Conservation (phyloP, 2,329 filamentous ascomycete genomes). For the Fusarium sp. region DNA sequence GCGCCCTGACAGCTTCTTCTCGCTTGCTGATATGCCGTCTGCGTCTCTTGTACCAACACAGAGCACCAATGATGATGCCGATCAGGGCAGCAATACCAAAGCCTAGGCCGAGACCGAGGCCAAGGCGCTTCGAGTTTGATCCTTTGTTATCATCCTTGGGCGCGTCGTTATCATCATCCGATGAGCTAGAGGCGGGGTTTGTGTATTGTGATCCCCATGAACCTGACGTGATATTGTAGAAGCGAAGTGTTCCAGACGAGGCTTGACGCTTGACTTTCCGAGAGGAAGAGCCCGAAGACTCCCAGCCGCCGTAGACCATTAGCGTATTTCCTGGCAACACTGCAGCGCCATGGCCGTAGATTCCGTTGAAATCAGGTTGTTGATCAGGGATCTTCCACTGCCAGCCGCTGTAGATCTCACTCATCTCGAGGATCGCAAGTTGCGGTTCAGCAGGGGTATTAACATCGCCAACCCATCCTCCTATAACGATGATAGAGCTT, state of each 20-base stretch:
- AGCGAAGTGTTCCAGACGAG: slow-evolving; percentile 49
- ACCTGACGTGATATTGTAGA: slow-evolving; percentile 68
- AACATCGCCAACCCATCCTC: slow-evolving; percentile 91
- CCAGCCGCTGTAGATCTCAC: slow-evolving; percentile 80
- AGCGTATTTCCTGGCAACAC: slow-evolving; percentile 74
- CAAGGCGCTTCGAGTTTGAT: slow-evolving; percentile 39
- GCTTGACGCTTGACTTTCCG: slow-evolving; percentile 50
- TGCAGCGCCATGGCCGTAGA: slow-evolving; percentile 72
- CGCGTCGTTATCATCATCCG: slow-evolving; percentile 27
- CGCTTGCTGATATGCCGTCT: slow-evolving; percentile 50
- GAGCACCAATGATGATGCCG: slow-evolving; percentile 58
- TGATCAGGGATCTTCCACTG: slow-evolving; percentile 71
- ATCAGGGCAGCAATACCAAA: slow-evolving; percentile 68
- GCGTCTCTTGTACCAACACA: slow-evolving; percentile 61
- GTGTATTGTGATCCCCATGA: slow-evolving; percentile 63
- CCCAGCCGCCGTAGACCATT: slow-evolving; percentile 73
- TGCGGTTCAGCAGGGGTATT: slow-evolving; percentile 82
- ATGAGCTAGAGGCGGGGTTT: slow-evolving; percentile 51
- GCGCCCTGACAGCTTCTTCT: slow-evolving; percentile 59
- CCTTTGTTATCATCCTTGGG: slow-evolving; percentile 37
- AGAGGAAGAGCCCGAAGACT: slow-evolving; percentile 57
- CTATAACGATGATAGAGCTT: slow-evolving; percentile 78
- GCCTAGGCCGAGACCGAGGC: slow-evolving; percentile 60
- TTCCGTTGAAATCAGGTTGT: slow-evolving; percentile 57
- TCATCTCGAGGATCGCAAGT: slow-evolving; percentile 79